Evolutionary conservation across 208 protist genomes (phyloP).

Genomic region (Acanthamoeba triangularis): DNA sequence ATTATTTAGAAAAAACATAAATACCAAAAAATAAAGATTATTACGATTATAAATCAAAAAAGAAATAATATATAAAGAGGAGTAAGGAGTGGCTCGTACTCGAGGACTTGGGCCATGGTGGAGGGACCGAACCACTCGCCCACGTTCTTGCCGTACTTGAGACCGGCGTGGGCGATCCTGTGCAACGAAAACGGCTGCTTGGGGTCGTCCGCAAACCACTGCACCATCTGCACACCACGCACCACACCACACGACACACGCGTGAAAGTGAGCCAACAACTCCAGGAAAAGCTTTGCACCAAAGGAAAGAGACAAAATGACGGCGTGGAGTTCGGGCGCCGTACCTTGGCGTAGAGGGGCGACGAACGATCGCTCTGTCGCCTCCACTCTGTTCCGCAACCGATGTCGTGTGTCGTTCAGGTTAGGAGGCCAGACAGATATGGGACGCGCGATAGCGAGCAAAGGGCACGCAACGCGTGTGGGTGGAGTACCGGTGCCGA

Average conservation of each 20-base stretch:
- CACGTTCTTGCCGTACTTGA: slow-evolving; percentile 73
- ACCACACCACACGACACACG: no score
- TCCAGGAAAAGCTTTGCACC: neutral
- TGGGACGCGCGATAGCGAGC: no score
- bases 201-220: slow-evolving; percentile 78
- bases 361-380: neutral
- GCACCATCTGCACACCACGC: slow-evolving; percentile 55
- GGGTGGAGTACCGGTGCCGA: slow-evolving; percentile 43
- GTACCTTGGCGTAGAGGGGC: slow-evolving; percentile 27
- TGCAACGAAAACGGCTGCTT: slow-evolving; percentile 81
- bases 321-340: neutral
- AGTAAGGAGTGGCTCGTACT: neutral
- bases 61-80: neutral
- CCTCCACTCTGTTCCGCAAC: no score
- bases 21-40: no score
- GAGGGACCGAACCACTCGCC: slow-evolving; percentile 85
- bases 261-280: neutral
- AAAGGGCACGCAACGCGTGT: neutral
- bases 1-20: no score
- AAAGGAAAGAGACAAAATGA: neutral
- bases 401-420: no score
- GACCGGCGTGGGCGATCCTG: slow-evolving; percentile 68
- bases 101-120: slow-evolving; percentile 70
- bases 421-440: no score
- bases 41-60: neutral